These are phyloP conservation scores for Mycena indigotica DNA, from an alignment of 768 basidiomycete species.

Conservation along the genomic window DNA sequence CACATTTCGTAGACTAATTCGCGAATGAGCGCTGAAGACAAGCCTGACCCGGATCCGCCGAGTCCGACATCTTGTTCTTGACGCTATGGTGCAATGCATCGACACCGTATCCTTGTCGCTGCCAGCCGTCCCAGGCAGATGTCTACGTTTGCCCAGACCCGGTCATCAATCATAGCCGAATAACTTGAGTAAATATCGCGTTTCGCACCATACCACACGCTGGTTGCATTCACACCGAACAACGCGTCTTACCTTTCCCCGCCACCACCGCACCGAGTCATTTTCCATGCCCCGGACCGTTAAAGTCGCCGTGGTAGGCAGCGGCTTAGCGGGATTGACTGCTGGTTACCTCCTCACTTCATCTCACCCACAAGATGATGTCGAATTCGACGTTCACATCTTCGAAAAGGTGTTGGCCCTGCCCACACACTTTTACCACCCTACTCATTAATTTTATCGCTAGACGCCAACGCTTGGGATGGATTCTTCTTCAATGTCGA, in stretches of 20 bases:
- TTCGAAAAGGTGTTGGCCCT: slow-evolving; percentile 65
- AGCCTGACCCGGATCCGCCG: too few species aligned
- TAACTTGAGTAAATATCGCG: not conserved
- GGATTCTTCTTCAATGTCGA: slow-evolving; percentile 63
- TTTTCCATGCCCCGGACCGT: not conserved
- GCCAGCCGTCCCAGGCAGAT: not conserved
- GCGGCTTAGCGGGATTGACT: slow-evolving; percentile 73
- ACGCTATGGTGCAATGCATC: too few species aligned
- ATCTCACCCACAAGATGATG: slow-evolving; percentile 34
- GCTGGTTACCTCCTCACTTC: slow-evolving; percentile 59
- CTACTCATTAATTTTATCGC: not conserved
- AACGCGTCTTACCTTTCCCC: too few species aligned
- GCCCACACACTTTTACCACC: not conserved
- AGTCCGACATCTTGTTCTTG: too few species aligned
- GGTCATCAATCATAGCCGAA: not conserved
- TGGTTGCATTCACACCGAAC: too few species aligned
- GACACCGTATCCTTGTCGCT: too few species aligned
- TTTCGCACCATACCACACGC: not conserved
- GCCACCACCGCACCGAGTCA: too few species aligned
- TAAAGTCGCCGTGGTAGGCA: slow-evolving; percentile 71
- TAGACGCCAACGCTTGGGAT: slow-evolving; percentile 64
- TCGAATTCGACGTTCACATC: slow-evolving; percentile 66
- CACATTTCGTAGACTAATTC: not conserved
- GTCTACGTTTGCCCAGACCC: not conserved
- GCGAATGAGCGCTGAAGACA: too few species aligned